These are phyloP conservation scores for Penicillium sp. DNA, from an alignment of 2,329 filamentous ascomycete genomes.

Conservation along the genomic window DNA sequence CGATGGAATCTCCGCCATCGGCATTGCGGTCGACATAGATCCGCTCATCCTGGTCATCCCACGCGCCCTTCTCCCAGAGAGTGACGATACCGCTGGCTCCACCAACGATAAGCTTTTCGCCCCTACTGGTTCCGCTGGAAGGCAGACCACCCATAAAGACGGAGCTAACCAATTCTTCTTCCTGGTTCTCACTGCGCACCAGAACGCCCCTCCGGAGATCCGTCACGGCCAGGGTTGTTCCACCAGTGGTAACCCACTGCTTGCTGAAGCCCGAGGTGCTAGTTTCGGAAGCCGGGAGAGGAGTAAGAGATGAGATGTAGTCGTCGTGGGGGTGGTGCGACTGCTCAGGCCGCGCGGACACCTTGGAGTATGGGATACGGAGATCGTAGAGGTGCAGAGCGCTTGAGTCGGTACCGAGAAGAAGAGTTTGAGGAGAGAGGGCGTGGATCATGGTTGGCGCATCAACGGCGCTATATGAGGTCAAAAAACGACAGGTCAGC, in stretches of 20 bases:
- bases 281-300: slow-evolving; percentile 73
- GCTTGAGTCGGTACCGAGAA: slow-evolving; percentile 87
- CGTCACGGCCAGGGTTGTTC: slow-evolving; percentile 84
- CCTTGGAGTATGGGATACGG: slow-evolving; percentile 55
- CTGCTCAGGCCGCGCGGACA: slow-evolving; percentile 66
- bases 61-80: slow-evolving; percentile 88
- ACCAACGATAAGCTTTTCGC: slow-evolving; percentile 72
- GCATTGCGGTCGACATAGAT: slow-evolving; percentile 67
- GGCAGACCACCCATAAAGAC: slow-evolving; percentile 74
- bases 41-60: slow-evolving; percentile 92
- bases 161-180: slow-evolving; percentile 84
- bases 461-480: slow-evolving; percentile 54
- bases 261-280: slow-evolving; percentile 88
- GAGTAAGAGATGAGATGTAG: slow-evolving; percentile 84
- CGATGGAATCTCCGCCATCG: slow-evolving; percentile 72
- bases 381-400: slow-evolving; percentile 86
- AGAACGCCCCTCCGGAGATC: slow-evolving; percentile 84
- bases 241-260: slow-evolving; percentile 92
- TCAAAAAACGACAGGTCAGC: slow-evolving; percentile 10
- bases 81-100: slow-evolving; percentile 80
- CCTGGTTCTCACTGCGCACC: slow-evolving; percentile 88
- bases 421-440: slow-evolving; percentile 80
- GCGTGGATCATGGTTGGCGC: slow-evolving; percentile 77
- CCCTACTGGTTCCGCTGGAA: slow-evolving; percentile 63
- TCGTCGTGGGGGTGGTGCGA: slow-evolving; percentile 86